Percentiles rank a stretch among this genome's conserved stretches.
Conservation (phyloP, 257 asterid genomes). For the Solanum rostratum region DNA sequence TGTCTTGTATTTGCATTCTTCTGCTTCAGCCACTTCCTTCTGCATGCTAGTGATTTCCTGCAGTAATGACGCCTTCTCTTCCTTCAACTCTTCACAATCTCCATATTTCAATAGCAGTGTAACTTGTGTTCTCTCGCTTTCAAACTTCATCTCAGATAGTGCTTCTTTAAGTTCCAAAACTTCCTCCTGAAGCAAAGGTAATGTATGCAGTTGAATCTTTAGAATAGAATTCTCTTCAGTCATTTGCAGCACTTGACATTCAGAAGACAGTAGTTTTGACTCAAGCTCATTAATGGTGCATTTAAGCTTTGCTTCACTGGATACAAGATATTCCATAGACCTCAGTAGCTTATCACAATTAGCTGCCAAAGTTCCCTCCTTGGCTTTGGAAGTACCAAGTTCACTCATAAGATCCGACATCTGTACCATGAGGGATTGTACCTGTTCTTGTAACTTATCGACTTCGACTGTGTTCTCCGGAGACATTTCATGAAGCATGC, state of each 20-base stretch:
- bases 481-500: not conserved
- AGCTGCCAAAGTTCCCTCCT: constrained; percentile 5
- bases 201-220: constrained; percentile 9
- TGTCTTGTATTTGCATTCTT: constrained; percentile 17
- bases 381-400: not conserved
- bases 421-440: not conserved
- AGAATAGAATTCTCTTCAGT: constrained; percentile 21
- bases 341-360: constrained; percentile 7
- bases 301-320: constrained; percentile 14
- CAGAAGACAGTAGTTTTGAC: constrained; percentile 10
- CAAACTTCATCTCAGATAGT: constrained; percentile 10
- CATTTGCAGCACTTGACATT: constrained; percentile 21
- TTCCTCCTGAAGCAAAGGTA: constrained; percentile 19
- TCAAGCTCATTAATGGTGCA: constrained; percentile 18
- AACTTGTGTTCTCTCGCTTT: constrained; percentile 19
- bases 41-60: constrained; percentile 17
- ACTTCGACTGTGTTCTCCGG: not conserved
- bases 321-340: constrained; percentile 2
- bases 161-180: constrained; percentile 20
- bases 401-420: constrained; percentile 1
- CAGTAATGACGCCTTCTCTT: constrained; percentile 4
- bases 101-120: constrained; percentile 13
- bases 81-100: constrained; percentile 24
- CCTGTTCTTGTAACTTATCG: not conserved
- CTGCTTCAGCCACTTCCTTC: constrained; percentile 8